A percentile compares a stretch with the other conserved stretches of the same genome.
Evolutionary conservation across 768 basidiomycete species (phyloP).

Genomic region (Pleurotus pulmonarius): DNA sequence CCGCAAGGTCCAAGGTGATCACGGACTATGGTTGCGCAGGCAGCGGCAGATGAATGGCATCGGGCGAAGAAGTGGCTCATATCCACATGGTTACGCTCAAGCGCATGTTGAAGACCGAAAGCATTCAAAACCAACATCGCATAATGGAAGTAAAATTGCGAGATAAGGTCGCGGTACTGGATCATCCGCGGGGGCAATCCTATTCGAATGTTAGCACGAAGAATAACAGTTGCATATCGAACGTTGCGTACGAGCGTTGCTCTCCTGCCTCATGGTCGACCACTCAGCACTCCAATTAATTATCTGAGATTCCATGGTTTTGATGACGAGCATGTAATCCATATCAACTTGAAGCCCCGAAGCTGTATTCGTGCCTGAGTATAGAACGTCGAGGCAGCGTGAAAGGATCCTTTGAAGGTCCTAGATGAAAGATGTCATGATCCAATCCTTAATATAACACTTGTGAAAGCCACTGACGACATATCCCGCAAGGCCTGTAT

Average conservation of each 20-base stretch:
- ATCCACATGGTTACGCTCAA: conserved; percentile 71
- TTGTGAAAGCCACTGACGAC: conserved; percentile 45
- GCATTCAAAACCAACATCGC: conserved; percentile 88
- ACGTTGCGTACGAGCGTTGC: background rate
- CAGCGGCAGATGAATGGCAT: conserved; percentile 67
- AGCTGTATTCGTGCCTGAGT: conserved; percentile 72
- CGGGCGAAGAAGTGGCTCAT: conserved; percentile 83
- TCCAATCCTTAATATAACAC: too few relatives aligned
- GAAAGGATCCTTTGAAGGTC: conserved; percentile 89
- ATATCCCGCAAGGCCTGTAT: conserved; percentile 71
- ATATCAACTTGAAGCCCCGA: conserved; percentile 82
- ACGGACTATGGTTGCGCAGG: conserved; percentile 67
- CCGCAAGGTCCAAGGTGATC: conserved; percentile 78
- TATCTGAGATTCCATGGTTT: conserved; percentile 80
- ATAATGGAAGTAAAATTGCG: conserved; percentile 81
- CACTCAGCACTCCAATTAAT: conserved; percentile 53
- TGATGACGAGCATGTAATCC: conserved; percentile 83
- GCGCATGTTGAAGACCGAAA: conserved; percentile 94
- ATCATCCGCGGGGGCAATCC: conserved; percentile 19
- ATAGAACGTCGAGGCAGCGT: conserved; percentile 85
- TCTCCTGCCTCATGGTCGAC: conserved; percentile 30
- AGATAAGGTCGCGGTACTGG: conserved; percentile 49
- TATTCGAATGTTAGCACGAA: conserved; percentile 12
- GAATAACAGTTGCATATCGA: too few relatives aligned
- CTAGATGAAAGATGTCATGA: conserved; percentile 25